Base-by-base conservation (phyloP, 768 basidiomycete species). In the Termitomyces sp. region DNA sequence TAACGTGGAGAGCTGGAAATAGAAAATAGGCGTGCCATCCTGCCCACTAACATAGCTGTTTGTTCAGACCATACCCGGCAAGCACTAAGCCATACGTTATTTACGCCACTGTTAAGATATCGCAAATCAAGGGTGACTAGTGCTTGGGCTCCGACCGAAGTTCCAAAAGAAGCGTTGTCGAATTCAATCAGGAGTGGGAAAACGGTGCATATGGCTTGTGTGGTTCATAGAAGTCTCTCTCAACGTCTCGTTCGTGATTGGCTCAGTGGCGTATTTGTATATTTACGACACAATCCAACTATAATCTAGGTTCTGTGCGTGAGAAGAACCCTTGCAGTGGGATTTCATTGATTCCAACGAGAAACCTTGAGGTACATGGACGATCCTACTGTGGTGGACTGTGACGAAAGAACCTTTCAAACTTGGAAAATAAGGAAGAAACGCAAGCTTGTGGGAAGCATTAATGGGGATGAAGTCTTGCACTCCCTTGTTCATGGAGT, bases 221-320 rank as follows among this genome's bases (percentile, higher is more conserved):
- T 19, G 22, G n/a, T 26, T 26, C 22, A 44, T 41, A 26, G 38
- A 53, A 52, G 6, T 48, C 30, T 49, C 42, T n/a, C 7, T 22
- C 21, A 53, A 59, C 55, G 2, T 21, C 54, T 45, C 42, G 14
- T 32, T 30, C 8, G 26, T 37, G 51, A 53, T 59, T 59, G 43
- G 46, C 30, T 32, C 14, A 19, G 58, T 51, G 47, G 47, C 47
- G 53, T 46, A 44, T 45, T 38, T 21, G 35, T 10, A 15, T 26
- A 28, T 28, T 30, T 55, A 12, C 11, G 35, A 35, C 35, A 40
- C 47, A 46, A 51, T 44, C 37, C 30, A 26, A 42, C n/a, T 17
- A 40, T 9, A 42, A 56, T 51, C 51, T 21, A 44, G 51, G 49
- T 26, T 37, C 17, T 45, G 7, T 11, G 14, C 42, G 47, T 50